Evolutionary conservation across 2,329 filamentous ascomycete species (phyloP), one percentile per base, ranked within the genome.

Genomic region (Polytolypa hystricis): DNA sequence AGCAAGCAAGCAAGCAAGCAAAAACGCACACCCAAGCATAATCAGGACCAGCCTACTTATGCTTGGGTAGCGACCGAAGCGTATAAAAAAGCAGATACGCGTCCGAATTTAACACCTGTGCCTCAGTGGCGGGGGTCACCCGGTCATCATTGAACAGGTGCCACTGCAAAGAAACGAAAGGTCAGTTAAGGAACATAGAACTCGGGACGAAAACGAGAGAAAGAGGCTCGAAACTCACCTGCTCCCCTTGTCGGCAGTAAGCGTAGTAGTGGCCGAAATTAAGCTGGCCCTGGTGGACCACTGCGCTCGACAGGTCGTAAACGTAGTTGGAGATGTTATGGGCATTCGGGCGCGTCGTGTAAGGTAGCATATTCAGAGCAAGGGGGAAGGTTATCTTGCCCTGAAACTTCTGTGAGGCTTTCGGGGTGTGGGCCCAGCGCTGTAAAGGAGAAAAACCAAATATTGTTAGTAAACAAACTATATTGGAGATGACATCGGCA

Each of bases 81-180:
- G 56, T 61, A 43, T 96, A 96, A 57, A 95, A 94, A 36, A 96
- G 66, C 39, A 96, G 67, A 58, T 95, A 96, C 0, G 89, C 86
- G 56, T 94, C 80, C 10, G 84, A 84, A 19, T 73, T 74, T 28
- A 96, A 69, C 3, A 96, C 89, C 41, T 95, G 84, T 4, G 81
- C 82, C 54, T 91, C 81, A 31, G 76, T 77, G 2, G 84, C 89
- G 38, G 87, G 55, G 42, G 87, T 84, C 16, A 96, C 89, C 56
- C 85, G 86, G 56, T 91, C 87, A 55, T 96, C 89, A 53, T 96
- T 93, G 61, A 95, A 95, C 38, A 84, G 77, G 58, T 94, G 93
- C 89, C 89, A 96, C 72, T 93, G n/a, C n/a, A n/a, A n/a, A n/a
- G n/a, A n/a, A n/a, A n/a, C n/a, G n/a, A n/a, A 47, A 11, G 7